phyloP scores from a whole-genome alignment of 345 rosid species.

The Linum tenue region DNA sequence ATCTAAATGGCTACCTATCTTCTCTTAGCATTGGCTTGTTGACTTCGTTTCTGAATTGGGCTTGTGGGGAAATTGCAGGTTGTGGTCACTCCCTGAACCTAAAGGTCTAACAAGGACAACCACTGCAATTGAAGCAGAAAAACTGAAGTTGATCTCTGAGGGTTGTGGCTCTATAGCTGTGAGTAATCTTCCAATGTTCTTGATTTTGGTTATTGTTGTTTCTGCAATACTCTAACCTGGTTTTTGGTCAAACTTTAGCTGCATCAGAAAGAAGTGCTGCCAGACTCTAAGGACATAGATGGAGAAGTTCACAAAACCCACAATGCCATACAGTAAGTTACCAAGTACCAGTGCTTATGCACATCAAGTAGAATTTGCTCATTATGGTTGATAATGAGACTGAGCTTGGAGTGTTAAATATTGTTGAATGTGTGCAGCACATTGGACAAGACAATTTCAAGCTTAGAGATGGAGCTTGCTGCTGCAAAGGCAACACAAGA shows the following conservation, averaged over 20 bases:
- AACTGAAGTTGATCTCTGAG: constrained; percentile 62
- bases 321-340: constrained; percentile 67
- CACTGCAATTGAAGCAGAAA: constrained; percentile 60
- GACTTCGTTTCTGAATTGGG: not conserved
- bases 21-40: not conserved
- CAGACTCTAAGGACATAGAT: constrained; percentile 48
- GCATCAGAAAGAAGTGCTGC: constrained; percentile 62
- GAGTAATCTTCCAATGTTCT: constrained; percentile 23
- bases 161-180: constrained; percentile 60
- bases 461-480: constrained; percentile 94
- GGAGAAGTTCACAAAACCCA: constrained; percentile 71
- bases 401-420: too few relatives aligned
- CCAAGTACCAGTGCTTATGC: too few relatives aligned
- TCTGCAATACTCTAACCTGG: constrained; percentile 26
- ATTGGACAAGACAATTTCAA: constrained; percentile 86
- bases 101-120: constrained; percentile 44
- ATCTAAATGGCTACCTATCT: not conserved
- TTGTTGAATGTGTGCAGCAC: constrained; percentile 34
- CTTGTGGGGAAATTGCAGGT: constrained; percentile 26
- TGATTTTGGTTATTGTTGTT: constrained; percentile 3
- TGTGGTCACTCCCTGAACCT: constrained; percentile 64
- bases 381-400: too few relatives aligned
- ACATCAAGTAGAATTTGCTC: too few relatives aligned
- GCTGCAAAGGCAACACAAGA: constrained; percentile 86
- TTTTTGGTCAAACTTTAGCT: constrained; percentile 23